These are phyloP conservation scores for Scheffersomyces amazonensis DNA, from an alignment of 805 yeast species.

Conservation along the genomic window DNA sequence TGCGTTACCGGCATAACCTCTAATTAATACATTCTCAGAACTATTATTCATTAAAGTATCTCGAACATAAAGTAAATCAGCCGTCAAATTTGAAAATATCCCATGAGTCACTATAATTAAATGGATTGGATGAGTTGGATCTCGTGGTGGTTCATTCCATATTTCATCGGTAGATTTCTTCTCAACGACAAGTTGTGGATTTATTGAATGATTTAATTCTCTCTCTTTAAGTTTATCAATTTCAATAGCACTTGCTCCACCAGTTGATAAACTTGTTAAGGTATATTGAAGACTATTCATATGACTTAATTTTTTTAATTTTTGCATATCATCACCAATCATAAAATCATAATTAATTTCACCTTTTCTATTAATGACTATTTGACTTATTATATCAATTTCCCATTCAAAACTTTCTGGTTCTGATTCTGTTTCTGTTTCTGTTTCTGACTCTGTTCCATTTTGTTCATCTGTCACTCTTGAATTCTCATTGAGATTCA, in stretches of 20 bases:
- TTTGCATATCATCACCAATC: constrained; percentile 33
- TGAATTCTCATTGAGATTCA: constrained; percentile 49
- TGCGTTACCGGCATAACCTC: constrained; percentile 39
- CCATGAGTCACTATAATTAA: constrained; percentile 44
- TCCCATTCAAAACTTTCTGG: constrained; percentile 28
- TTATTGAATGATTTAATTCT: constrained; percentile 7
- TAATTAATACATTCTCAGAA: constrained; percentile 32
- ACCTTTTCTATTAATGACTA: constrained; percentile 32
- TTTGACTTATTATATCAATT: constrained; percentile 40
- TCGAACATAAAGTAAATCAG: constrained; percentile 42
- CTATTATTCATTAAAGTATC: constrained; percentile 26
- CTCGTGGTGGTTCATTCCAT: constrained; percentile 28
- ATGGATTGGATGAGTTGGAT: constrained; percentile 31
- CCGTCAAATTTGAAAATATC: constrained; percentile 39
- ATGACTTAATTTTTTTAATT: constrained; percentile 31
- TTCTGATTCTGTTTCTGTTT: too few relatives aligned
- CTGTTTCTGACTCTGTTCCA: too few relatives aligned
- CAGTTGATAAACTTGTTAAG: constrained; percentile 1
- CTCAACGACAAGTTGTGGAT: constrained; percentile 23
- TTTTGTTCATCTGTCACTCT: constrained; percentile 8
- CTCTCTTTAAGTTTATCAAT: not conserved
- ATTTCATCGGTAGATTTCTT: constrained; percentile 27
- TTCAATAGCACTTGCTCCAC: constrained; percentile 5
- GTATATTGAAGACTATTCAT: constrained; percentile 13
- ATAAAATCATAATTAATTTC: constrained; percentile 30